Evolutionary conservation across 768 basidiomycete species (phyloP).

Genomic region (Phanerochaete carnosa): DNA sequence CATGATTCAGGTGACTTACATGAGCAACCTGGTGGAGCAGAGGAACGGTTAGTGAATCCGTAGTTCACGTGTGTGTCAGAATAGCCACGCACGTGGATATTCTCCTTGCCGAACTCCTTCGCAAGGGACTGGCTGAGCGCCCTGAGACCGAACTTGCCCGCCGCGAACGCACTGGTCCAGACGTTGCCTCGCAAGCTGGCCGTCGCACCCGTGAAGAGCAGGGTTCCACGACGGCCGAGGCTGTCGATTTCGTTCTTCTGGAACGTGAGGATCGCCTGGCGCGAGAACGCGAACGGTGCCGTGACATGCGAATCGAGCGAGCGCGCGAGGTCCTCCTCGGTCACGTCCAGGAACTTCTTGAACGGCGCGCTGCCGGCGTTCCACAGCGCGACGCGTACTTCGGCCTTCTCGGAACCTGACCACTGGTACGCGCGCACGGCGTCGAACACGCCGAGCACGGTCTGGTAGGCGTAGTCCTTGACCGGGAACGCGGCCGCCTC

Average conservation of each 20-base stretch:
- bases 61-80: conserved; percentile 4
- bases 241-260: conserved; percentile 27
- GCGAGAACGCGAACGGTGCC: conserved; percentile 38
- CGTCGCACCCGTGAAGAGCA: conserved; percentile 44
- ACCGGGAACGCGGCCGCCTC: conserved; percentile 38
- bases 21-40: conserved; percentile 51
- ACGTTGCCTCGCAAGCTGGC: conserved; percentile 37
- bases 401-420: conserved; percentile 18
- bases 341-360: conserved; percentile 39
- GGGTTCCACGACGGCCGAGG: conserved; percentile 35
- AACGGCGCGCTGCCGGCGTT: conserved; percentile 35
- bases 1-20: conserved; percentile 36
- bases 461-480: conserved; percentile 28
- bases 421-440: conserved; percentile 30
- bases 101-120: conserved; percentile 43
- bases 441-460: conserved; percentile 30
- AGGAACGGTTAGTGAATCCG: not conserved
- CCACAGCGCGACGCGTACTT: conserved; percentile 38
- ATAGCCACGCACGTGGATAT: conserved; percentile 34
- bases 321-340: conserved; percentile 31
- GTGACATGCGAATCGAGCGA: conserved; percentile 31
- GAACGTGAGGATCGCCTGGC: conserved; percentile 32
- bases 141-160: conserved; percentile 38
- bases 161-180: conserved; percentile 36
- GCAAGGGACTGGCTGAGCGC: conserved; percentile 41